A percentile compares a stretch with the other conserved stretches of the same genome.
These are phyloP conservation scores for Camellia oleifera DNA, from an alignment of 179 eudicot species.

Conservation along the genomic window DNA sequence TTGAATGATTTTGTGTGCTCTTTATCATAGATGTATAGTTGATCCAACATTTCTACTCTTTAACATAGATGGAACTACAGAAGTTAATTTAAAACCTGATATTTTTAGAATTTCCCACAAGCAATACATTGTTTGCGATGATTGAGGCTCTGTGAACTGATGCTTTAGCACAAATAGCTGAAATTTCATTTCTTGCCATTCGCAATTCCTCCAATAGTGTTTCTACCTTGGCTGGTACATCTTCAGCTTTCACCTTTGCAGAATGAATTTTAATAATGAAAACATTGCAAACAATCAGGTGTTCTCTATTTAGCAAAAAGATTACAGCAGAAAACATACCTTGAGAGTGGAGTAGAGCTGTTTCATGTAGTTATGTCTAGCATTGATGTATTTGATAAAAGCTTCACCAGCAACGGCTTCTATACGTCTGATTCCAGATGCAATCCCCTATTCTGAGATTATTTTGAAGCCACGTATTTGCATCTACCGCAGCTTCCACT, in stretches of 20 bases:
- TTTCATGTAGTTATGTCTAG: constrained; percentile 88
- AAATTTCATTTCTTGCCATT: constrained; percentile 68
- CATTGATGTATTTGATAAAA: constrained; percentile 67
- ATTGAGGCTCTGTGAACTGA: constrained; percentile 79
- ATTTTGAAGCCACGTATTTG: constrained; percentile 90
- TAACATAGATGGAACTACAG: not conserved
- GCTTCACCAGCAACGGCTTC: constrained; percentile 99
- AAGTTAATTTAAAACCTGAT: constrained; percentile 46
- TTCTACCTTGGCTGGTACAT: constrained; percentile 77
- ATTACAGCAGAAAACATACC: constrained; percentile 37
- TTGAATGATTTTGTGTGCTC: no score
- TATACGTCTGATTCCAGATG: constrained; percentile 73
- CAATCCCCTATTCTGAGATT: constrained; percentile 89
- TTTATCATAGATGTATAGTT: no score
- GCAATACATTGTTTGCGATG: constrained; percentile 50
- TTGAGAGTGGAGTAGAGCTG: constrained; percentile 92
- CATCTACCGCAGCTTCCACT: constrained; percentile 92
- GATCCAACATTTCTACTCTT: not conserved
- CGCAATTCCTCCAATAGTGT: constrained; percentile 72
- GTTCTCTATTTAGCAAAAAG: not conserved
- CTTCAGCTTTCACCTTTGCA: constrained; percentile 81
- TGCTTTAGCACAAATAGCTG: constrained; percentile 79
- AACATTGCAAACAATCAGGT: not conserved
- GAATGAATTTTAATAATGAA: not conserved
- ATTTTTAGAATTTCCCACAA: constrained; percentile 49